These are phyloP conservation scores for Trametopsis cervina DNA, from an alignment of 768 basidiomycete species.

Conservation along the genomic window DNA sequence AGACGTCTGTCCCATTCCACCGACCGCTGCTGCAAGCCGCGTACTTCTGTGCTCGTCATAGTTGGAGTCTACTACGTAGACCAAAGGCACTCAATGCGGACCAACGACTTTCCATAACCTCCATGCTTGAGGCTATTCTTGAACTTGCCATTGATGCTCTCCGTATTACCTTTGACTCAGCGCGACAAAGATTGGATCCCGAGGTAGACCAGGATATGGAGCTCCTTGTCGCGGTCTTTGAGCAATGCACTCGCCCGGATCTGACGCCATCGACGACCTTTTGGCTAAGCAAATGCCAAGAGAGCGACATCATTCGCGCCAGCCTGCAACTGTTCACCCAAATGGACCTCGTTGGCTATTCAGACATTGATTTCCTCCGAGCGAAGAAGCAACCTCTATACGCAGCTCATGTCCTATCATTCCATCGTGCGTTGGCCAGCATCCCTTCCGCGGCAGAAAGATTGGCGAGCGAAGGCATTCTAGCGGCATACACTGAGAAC, in stretches of 20 bases:
- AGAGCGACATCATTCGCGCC: conserved; percentile 67
- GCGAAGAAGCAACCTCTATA: conserved; percentile 63
- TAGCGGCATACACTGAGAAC: conserved; percentile 81
- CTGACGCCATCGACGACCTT: conserved; percentile 59
- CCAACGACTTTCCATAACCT: conserved; percentile 51
- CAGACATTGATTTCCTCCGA: conserved; percentile 57
- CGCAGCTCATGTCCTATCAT: conserved; percentile 70
- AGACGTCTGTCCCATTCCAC: conserved; percentile 66
- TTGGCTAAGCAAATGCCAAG: conserved; percentile 80
- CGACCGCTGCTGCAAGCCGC: conserved; percentile 71
- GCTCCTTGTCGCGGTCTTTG: conserved; percentile 74
- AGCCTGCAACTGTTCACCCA: conserved; percentile 69
- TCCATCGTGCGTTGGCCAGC: conserved; percentile 81
- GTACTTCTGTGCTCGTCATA: conserved; percentile 69
- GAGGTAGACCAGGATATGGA: conserved; percentile 80
- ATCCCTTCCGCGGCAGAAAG: conserved; percentile 75
- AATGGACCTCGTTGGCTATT: conserved; percentile 62
- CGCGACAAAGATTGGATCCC: conserved; percentile 45
- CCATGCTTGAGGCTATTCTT: conserved; percentile 55
- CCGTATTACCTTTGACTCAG: conserved; percentile 58
- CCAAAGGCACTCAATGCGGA: conserved; percentile 50
- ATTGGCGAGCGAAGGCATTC: conserved; percentile 75
- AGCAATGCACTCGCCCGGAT: conserved; percentile 67
- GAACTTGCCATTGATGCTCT: conserved; percentile 62
- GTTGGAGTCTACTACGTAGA: conserved; percentile 41